Percentiles rank a stretch among this genome's conserved stretches.
Conservation (phyloP, 2,329 filamentous ascomycete species). For the Ceratocystis cubensis region DNA sequence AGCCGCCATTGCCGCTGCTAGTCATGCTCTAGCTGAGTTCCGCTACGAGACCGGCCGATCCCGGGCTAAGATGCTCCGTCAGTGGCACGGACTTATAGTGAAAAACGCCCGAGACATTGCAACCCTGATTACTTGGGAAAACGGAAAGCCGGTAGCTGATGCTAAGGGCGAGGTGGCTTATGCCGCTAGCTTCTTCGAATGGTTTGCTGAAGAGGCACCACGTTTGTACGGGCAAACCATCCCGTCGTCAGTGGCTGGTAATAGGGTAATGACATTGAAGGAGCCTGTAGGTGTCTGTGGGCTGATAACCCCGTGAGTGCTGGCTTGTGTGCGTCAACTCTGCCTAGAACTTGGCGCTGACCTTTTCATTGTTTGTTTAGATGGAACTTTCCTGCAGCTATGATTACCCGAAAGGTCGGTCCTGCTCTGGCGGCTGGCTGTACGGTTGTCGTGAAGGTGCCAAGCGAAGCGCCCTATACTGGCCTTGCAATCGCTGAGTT, state of each 20-base stretch:
- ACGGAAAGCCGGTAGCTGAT: slow-evolving; percentile 71
- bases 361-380: slow-evolving; percentile 26
- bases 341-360: not conserved
- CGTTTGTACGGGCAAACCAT: slow-evolving; percentile 64
- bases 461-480: slow-evolving; percentile 84
- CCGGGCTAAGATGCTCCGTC: slow-evolving; percentile 59
- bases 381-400: slow-evolving; percentile 77
- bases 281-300: slow-evolving; percentile 77
- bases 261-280: slow-evolving; percentile 65
- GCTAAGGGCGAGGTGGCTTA: slow-evolving; percentile 61
- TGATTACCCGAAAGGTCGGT: slow-evolving; percentile 59
- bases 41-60: slow-evolving; percentile 60
- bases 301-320: slow-evolving; percentile 56
- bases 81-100: slow-evolving; percentile 70
- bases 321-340: not conserved
- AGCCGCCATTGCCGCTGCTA: slow-evolving; percentile 71
- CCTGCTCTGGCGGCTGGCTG: slow-evolving; percentile 85
- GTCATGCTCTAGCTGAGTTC: slow-evolving; percentile 60
- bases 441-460: slow-evolving; percentile 84
- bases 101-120: slow-evolving; percentile 71
- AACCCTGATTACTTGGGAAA: slow-evolving; percentile 77
- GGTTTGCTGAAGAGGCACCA: slow-evolving; percentile 71
- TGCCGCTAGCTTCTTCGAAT: slow-evolving; percentile 64
- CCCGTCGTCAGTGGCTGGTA: slow-evolving; percentile 53
- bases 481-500: slow-evolving; percentile 79